phyloP scores from a whole-genome alignment of 495 filamentous ascomycete genomes.

The Xylaria telfairii region DNA sequence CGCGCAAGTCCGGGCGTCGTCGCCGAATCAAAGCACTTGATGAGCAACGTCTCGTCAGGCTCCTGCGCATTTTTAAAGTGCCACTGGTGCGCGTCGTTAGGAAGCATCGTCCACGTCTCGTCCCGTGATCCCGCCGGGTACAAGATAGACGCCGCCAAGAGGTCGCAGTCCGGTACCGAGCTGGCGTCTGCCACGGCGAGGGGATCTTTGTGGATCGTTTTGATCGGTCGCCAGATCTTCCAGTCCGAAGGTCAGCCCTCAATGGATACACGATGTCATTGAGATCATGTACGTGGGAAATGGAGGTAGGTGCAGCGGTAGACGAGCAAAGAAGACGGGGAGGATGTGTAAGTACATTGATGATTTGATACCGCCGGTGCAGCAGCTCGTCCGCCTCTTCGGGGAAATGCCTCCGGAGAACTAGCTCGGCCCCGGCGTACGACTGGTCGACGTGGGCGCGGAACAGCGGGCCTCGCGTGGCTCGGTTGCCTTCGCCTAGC shows the following conservation, averaged over 20 bases:
- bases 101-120: conserved; percentile 73
- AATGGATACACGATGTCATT: background rate
- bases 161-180: conserved; percentile 66
- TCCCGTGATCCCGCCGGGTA: conserved; percentile 68
- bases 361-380: conserved; percentile 69
- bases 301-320: background rate
- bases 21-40: conserved; percentile 73
- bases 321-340: background rate
- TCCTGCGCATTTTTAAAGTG: conserved; percentile 72
- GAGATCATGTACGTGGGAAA: background rate
- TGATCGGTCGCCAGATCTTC: conserved; percentile 70
- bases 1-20: conserved; percentile 60
- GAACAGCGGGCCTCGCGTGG: conserved; percentile 65
- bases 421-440: conserved; percentile 61
- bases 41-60: conserved; percentile 63
- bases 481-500: conserved; percentile 40
- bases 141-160: conserved; percentile 70
- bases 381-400: conserved; percentile 64
- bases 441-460: conserved; percentile 77
- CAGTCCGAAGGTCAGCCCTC: background rate
- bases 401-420: conserved; percentile 64
- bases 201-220: conserved; percentile 64
- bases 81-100: conserved; percentile 66
- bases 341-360: conserved; percentile 56
- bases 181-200: conserved; percentile 65